Evolutionary conservation across 78 protist genomes (phyloP).

Genomic region (Polysphondylium violaceum): DNA sequence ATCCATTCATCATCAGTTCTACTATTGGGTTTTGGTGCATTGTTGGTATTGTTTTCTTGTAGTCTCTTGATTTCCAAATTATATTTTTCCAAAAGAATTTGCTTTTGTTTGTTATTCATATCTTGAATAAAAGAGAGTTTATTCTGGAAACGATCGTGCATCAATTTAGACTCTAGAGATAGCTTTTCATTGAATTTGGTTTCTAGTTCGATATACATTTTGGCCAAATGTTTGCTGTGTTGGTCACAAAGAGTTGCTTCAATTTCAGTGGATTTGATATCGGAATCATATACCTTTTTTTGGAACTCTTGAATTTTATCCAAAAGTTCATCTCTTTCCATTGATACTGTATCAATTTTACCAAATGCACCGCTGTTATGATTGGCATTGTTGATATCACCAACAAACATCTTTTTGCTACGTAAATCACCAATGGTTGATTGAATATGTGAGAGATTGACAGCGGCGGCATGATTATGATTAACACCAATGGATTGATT

Average conservation of each 20-base stretch:
- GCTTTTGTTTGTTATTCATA: constrained; percentile 14
- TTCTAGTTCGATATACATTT: constrained; percentile 7
- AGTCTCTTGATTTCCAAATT: background rate
- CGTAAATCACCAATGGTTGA: too few relatives aligned
- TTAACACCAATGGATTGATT: background rate
- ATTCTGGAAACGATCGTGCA: constrained; percentile 24
- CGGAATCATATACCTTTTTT: constrained; percentile 17
- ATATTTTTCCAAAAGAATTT: background rate
- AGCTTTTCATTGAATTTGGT: constrained; percentile 5
- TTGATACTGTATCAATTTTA: constrained; percentile 20
- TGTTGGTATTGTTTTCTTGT: background rate
- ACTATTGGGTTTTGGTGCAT: background rate
- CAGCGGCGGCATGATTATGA: background rate
- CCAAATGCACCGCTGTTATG: background rate
- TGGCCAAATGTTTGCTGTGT: constrained; percentile 1
- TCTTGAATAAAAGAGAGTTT: constrained; percentile 15
- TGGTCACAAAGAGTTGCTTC: constrained; percentile 29
- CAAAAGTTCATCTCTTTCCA: constrained; percentile 60
- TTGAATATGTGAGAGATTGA: too few relatives aligned
- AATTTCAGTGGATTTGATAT: background rate
- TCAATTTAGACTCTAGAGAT: constrained; percentile 20
- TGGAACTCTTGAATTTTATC: constrained; percentile 43
- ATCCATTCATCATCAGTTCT: constrained; percentile 49
- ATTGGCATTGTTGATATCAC: too few relatives aligned
- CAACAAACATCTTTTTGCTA: too few relatives aligned